phyloP scores from a whole-genome alignment of 1,284 basidiomycete species.

The Fistulina hepatica region DNA sequence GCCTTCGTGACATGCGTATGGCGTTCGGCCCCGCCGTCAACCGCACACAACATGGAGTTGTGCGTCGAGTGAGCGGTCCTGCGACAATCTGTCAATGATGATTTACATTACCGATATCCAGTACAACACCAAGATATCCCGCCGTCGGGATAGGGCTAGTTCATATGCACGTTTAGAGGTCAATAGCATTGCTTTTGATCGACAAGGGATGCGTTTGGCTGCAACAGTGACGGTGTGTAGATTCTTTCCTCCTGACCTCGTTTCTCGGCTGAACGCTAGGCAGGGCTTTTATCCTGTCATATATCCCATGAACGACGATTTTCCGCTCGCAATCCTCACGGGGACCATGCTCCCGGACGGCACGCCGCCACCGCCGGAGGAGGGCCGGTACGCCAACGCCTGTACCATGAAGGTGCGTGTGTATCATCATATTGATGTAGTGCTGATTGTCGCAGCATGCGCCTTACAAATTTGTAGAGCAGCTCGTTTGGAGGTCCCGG shows the following conservation, averaged over 20 bases:
- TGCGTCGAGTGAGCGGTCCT: conserved; percentile 32
- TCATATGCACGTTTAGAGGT: conserved; percentile 52
- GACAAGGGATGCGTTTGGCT: conserved; percentile 46
- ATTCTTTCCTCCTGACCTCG: conserved; percentile 3
- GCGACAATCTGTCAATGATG: neutral
- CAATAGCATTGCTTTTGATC: conserved; percentile 24
- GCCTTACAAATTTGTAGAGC: conserved; percentile 34
- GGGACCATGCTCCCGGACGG: conserved; percentile 45
- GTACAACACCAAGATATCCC: conserved; percentile 57
- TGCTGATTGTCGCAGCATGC: neutral
- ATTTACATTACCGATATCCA: conserved; percentile 22
- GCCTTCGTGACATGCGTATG: conserved; percentile 67
- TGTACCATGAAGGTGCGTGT: conserved; percentile 63
- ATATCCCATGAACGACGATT: conserved; percentile 50
- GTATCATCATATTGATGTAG: neutral
- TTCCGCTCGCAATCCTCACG: conserved; percentile 59
- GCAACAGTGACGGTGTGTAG: conserved; percentile 50
- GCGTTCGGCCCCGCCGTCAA: conserved; percentile 44
- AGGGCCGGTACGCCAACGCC: conserved; percentile 54
- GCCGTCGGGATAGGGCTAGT: conserved; percentile 27
- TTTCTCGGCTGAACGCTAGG: neutral
- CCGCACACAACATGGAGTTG: conserved; percentile 39
- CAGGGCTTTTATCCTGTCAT: conserved; percentile 42
- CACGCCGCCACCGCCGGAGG: conserved; percentile 29
- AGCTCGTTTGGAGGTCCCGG: conserved; percentile 60